Conservation (phyloP, 345 rosid species). For the Salix exigua region DNA sequence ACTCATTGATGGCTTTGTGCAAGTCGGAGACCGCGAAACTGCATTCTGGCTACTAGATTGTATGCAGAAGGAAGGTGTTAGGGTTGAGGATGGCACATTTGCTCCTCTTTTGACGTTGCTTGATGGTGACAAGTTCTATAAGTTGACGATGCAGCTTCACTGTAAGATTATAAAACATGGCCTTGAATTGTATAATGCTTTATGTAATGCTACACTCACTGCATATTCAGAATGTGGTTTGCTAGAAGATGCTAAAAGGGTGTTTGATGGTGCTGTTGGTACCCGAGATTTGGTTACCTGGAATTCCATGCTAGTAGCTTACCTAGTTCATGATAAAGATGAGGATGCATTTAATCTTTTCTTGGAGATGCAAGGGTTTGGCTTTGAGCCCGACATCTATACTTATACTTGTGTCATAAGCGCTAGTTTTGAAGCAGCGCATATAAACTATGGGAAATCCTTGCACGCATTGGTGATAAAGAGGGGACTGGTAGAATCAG, state of each 20-base stretch:
- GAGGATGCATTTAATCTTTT: conserved; percentile 49
- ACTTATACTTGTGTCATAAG: conserved; percentile 67
- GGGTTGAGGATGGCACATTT: conserved; percentile 63
- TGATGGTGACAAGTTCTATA: conserved; percentile 36
- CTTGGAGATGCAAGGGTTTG: conserved; percentile 41
- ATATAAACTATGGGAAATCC: conserved; percentile 40
- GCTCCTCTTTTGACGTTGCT: conserved; percentile 77
- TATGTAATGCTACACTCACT: conserved; percentile 57
- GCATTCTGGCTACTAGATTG: conserved; percentile 49
- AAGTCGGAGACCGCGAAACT: conserved; percentile 35
- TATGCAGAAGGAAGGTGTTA: conserved; percentile 53
- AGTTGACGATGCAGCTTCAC: conserved; percentile 44
- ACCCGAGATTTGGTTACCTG: conserved; percentile 57
- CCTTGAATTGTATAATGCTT: conserved; percentile 37
- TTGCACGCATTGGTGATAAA: conserved; percentile 59
- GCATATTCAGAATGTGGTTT: conserved; percentile 66
- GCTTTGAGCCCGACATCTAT: conserved; percentile 52
- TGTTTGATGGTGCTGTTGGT: conserved; percentile 45
- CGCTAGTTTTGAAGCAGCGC: conserved; percentile 42
- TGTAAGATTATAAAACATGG: conserved; percentile 56
- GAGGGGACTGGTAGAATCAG: conserved; percentile 54
- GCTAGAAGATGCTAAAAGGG: conserved; percentile 44
- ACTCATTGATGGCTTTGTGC: conserved; percentile 59
- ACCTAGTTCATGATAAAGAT: conserved; percentile 44
- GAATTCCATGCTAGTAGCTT: conserved; percentile 73